These are phyloP conservation scores for Rhododendron williamsianum DNA, from an alignment of 148 eudicot species.

Conservation along the genomic window DNA sequence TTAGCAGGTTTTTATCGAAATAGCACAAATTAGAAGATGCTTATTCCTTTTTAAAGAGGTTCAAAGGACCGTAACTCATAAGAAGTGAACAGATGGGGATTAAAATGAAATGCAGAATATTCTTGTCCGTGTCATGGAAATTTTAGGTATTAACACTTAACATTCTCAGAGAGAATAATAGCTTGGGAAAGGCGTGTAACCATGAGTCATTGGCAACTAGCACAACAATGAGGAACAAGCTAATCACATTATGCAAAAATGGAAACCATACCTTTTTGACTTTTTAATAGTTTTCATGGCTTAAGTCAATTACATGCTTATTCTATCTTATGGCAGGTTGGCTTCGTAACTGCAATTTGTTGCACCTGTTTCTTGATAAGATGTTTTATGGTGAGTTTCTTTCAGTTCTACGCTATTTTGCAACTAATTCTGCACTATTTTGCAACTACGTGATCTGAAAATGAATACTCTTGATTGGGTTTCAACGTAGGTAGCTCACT, in stretches of 20 bases:
- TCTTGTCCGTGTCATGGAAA: not conserved
- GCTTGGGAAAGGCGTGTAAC: not conserved
- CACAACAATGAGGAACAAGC: not conserved
- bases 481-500: constrained; percentile 33
- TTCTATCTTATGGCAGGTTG: constrained; percentile 40
- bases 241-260: not conserved
- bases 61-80: not conserved
- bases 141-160: not conserved
- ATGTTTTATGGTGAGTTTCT: constrained; percentile 50
- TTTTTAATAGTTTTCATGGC: not conserved
- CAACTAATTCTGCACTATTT: not conserved
- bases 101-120: not conserved
- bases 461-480: not conserved
- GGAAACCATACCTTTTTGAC: not conserved
- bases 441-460: not conserved
- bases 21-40: not conserved
- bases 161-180: not conserved
- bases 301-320: not conserved
- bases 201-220: not conserved
- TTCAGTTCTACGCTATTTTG: not conserved
- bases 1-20: not conserved
- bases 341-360: constrained; percentile 53
- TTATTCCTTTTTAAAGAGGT: not conserved
- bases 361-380: constrained; percentile 60
- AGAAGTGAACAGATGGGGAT: not conserved